Evolutionary conservation across 139 green algal species (phyloP).

Genomic region (Tetradesmus lagerheimii): DNA sequence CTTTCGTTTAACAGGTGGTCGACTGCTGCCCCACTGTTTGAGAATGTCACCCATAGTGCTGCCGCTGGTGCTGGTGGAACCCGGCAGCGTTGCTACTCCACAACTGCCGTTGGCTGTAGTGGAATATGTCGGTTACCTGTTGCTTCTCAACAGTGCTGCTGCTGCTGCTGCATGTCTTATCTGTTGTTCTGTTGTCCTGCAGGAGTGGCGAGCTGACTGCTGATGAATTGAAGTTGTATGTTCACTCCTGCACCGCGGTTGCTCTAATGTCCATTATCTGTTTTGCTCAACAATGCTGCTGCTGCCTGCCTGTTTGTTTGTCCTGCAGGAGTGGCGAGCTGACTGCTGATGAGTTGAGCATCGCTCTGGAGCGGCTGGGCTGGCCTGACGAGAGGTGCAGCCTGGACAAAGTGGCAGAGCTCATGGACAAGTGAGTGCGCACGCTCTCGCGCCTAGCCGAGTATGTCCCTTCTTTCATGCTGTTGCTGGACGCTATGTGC

Average conservation of each 20-base stretch:
- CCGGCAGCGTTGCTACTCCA: too few species aligned
- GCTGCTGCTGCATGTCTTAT: background rate
- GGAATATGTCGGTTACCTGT: too few species aligned
- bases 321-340: background rate
- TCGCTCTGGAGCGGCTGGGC: conserved; percentile 5
- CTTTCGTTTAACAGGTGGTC: too few species aligned
- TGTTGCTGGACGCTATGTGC: too few species aligned
- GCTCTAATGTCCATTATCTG: too few species aligned
- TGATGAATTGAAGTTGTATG: background rate
- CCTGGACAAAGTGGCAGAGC: background rate
- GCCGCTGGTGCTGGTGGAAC: too few species aligned
- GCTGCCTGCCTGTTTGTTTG: background rate
- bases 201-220: background rate
- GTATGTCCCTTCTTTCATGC: too few species aligned
- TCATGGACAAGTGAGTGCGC: conserved; percentile 8
- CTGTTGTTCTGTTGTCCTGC: background rate
- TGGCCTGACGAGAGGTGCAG: background rate
- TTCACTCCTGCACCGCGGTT: too few species aligned
- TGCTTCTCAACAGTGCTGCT: background rate
- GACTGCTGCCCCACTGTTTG: too few species aligned
- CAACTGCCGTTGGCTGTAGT: too few species aligned
- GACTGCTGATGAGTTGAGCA: background rate
- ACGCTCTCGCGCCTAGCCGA: too few species aligned
- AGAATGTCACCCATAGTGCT: too few species aligned
- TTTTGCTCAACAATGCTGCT: background rate